A percentile compares a stretch with the other conserved stretches of the same genome.
Evolutionary conservation across 768 basidiomycete genomes (phyloP).

Genomic region (Leucocoprinus birnbaumii): DNA sequence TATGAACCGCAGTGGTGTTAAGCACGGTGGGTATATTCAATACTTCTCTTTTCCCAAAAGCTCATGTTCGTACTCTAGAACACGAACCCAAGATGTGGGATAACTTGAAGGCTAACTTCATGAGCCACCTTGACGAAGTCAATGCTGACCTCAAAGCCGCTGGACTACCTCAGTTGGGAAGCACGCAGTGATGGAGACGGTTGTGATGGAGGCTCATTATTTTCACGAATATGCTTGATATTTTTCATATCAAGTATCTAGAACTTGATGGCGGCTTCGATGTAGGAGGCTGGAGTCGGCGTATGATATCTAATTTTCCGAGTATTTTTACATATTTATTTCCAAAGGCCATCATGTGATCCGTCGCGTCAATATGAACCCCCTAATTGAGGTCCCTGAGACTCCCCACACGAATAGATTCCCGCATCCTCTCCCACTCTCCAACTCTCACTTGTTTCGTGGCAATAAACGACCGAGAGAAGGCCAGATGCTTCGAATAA

Average conservation of each 20-base stretch:
- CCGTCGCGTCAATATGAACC: neutral
- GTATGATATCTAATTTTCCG: too few relatives aligned
- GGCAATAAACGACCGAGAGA: neutral
- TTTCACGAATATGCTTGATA: too few relatives aligned
- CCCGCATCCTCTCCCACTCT: too few relatives aligned
- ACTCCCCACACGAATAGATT: too few relatives aligned
- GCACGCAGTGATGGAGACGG: constrained; percentile 8
- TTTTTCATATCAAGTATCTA: too few relatives aligned
- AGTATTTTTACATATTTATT: too few relatives aligned
- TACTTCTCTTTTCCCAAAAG: neutral
- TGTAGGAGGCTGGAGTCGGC: too few relatives aligned
- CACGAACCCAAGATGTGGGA: constrained; percentile 72
- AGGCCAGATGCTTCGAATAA: neutral
- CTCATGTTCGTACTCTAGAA: constrained; percentile 29
- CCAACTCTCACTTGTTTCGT: neutral
- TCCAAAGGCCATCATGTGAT: neutral
- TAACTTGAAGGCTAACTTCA: constrained; percentile 51
- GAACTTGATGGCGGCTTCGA: too few relatives aligned
- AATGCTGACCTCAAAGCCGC: constrained; percentile 44
- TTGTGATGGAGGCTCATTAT: too few relatives aligned
- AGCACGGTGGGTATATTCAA: constrained; percentile 42
- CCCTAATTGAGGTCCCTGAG: neutral
- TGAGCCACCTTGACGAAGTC: constrained; percentile 54
- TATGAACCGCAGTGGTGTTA: constrained; percentile 53
- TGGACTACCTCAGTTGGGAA: constrained; percentile 31